Evolutionary conservation across 331 rosid species (phyloP).

Genomic region (Saraca asoca): DNA sequence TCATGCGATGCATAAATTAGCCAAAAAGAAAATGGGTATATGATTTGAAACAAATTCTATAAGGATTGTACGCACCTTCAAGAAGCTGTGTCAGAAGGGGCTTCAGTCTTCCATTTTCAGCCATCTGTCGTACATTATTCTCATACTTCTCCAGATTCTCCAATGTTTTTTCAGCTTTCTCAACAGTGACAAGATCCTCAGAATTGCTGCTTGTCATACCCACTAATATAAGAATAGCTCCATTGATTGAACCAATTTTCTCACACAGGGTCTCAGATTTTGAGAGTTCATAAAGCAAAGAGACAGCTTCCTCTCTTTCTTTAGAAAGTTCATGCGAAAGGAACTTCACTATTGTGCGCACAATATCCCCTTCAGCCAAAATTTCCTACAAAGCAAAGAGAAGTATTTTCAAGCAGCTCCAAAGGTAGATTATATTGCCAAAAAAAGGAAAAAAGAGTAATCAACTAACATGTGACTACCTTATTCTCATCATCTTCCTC

Average conservation of each 20-base stretch:
- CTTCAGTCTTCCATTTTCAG: conserved; percentile 82
- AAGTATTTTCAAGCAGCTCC: conserved; percentile 37
- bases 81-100: conserved; percentile 87
- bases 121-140: conserved; percentile 92
- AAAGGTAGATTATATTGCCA: conserved; percentile 23
- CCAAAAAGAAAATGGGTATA: background rate
- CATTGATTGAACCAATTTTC: conserved; percentile 89
- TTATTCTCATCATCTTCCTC: conserved; percentile 81
- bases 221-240: conserved; percentile 91
- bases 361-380: conserved; percentile 88
- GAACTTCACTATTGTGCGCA: conserved; percentile 83
- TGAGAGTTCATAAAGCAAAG: conserved; percentile 92
- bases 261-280: conserved; percentile 78
- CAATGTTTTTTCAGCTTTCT: conserved; percentile 73
- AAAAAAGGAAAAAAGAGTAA: conserved; percentile 36
- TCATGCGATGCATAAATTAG: conserved; percentile 19
- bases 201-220: conserved; percentile 97
- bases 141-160: conserved; percentile 83
- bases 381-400: conserved; percentile 64
- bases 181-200: conserved; percentile 71
- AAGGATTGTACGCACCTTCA: conserved; percentile 62
- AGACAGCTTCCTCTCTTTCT: conserved; percentile 94
- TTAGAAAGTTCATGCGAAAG: conserved; percentile 73
- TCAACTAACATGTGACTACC: conserved; percentile 54
- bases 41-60: conserved; percentile 9